phyloP scores from a whole-genome alignment of 2,329 filamentous ascomycete genomes.

The Aspergillus tamarii region DNA sequence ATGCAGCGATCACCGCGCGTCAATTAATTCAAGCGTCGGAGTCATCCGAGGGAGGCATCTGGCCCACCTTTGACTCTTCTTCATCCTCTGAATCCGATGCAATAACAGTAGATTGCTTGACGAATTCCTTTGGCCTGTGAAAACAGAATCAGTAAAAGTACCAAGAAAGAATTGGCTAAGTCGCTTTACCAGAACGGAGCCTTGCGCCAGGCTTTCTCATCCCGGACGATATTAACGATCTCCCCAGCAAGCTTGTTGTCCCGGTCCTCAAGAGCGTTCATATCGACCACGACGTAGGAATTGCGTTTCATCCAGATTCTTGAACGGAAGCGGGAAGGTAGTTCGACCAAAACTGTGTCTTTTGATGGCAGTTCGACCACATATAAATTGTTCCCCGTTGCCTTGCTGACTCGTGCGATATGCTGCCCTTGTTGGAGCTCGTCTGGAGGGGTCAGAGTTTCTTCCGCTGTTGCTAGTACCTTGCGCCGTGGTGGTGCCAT shows the following conservation, averaged over 20 bases:
- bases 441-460: slow-evolving; percentile 65
- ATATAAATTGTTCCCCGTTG: slow-evolving; percentile 89
- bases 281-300: slow-evolving; percentile 83
- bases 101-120: slow-evolving; percentile 63
- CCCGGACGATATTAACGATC: slow-evolving; percentile 88
- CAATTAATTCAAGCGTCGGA: slow-evolving; percentile 65
- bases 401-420: slow-evolving; percentile 78
- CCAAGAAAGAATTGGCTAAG: not conserved
- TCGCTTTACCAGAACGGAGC: slow-evolving; percentile 74
- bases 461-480: slow-evolving; percentile 75
- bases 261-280: slow-evolving; percentile 63
- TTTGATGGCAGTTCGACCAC: slow-evolving; percentile 71
- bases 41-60: slow-evolving; percentile 80
- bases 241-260: slow-evolving; percentile 82
- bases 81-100: slow-evolving; percentile 64
- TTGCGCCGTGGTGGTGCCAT: slow-evolving; percentile 79
- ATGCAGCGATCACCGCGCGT: not conserved
- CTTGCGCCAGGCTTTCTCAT: slow-evolving; percentile 92
- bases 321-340: slow-evolving; percentile 82
- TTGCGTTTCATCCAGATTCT: slow-evolving; percentile 92
- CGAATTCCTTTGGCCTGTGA: slow-evolving; percentile 78
- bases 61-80: slow-evolving; percentile 78
- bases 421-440: slow-evolving; percentile 56
- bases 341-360: slow-evolving; percentile 72
- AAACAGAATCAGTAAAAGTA: slow-evolving; percentile 18